Conservation (phyloP, 2,329 filamentous ascomycete species). For the Zasmidium cellare region DNA sequence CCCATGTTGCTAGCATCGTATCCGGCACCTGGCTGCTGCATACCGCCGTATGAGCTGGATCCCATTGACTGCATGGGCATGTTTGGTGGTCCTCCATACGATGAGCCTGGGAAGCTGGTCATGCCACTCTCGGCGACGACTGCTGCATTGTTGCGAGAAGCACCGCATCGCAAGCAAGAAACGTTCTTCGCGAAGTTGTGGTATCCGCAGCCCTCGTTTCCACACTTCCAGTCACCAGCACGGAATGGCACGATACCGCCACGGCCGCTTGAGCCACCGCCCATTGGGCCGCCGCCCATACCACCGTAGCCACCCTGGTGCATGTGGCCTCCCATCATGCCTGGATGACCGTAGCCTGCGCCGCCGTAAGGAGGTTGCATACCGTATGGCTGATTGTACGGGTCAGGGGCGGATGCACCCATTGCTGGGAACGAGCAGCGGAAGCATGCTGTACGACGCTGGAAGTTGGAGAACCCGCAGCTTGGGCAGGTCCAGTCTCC, state of each 20-base stretch:
- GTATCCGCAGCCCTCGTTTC: constrained; percentile 94
- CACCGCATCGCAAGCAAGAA: constrained; percentile 93
- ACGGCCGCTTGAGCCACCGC: constrained; percentile 59
- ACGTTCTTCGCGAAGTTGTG: constrained; percentile 99
- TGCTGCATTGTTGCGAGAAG: constrained; percentile 87
- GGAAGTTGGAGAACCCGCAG: constrained; percentile 99
- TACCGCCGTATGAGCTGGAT: constrained; percentile 28
- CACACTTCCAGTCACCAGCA: constrained; percentile 98
- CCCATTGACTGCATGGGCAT: constrained; percentile 60
- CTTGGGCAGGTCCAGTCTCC: constrained; percentile 99
- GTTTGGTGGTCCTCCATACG: constrained; percentile 71
- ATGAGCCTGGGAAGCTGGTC: constrained; percentile 39
- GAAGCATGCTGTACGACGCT: constrained; percentile 97
- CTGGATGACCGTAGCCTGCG: constrained; percentile 59
- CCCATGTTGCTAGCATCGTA: constrained; percentile 66
- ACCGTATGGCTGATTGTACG: constrained; percentile 48
- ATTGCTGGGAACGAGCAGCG: constrained; percentile 98
- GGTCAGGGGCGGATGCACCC: constrained; percentile 67
- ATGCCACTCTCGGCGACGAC: constrained; percentile 89
- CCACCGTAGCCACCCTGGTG: constrained; percentile 51
- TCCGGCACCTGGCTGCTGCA: constrained; percentile 66
- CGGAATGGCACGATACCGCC: constrained; percentile 86
- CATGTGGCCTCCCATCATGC: constrained; percentile 71
- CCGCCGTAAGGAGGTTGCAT: constrained; percentile 41
- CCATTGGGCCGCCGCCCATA: constrained; percentile 58